These are phyloP conservation scores for Pseudocercospora cruenta DNA, from an alignment of 2,329 filamentous ascomycete genomes.

Conservation along the genomic window DNA sequence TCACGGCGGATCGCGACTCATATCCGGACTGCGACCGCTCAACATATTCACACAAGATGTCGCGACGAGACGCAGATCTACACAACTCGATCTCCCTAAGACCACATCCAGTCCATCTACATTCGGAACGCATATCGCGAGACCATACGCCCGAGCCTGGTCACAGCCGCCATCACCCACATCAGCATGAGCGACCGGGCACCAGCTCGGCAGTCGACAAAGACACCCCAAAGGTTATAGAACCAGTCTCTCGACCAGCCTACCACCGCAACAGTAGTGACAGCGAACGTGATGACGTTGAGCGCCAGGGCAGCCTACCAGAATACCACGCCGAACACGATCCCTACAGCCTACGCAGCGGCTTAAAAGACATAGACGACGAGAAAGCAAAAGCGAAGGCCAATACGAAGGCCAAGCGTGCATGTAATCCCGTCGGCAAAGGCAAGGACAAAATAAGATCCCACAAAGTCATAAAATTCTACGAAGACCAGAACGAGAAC, in stretches of 20 bases:
- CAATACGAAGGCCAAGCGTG: conserved; percentile 77
- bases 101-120: conserved; percentile 48
- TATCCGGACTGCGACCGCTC: not conserved
- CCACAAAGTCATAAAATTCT: conserved; percentile 75
- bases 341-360: conserved; percentile 76
- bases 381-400: conserved; percentile 72
- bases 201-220: conserved; percentile 31
- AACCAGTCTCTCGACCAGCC: conserved; percentile 39
- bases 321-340: conserved; percentile 69
- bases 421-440: conserved; percentile 48
- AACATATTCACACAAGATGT: conserved; percentile 21
- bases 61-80: conserved; percentile 47
- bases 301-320: conserved; percentile 55
- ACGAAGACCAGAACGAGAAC: conserved; percentile 87
- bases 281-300: conserved; percentile 42
- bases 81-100: conserved; percentile 54
- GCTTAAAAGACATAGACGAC: conserved; percentile 76
- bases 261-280: conserved; percentile 36
- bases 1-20: not conserved
- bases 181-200: conserved; percentile 22
- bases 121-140: conserved; percentile 35
- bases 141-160: conserved; percentile 29
- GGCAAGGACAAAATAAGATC: conserved; percentile 49
- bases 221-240: conserved; percentile 32
- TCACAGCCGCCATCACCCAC: conserved; percentile 31